Base-by-base conservation (phyloP, 2,329 filamentous ascomycete genomes). In the Xylariales sp. region DNA sequence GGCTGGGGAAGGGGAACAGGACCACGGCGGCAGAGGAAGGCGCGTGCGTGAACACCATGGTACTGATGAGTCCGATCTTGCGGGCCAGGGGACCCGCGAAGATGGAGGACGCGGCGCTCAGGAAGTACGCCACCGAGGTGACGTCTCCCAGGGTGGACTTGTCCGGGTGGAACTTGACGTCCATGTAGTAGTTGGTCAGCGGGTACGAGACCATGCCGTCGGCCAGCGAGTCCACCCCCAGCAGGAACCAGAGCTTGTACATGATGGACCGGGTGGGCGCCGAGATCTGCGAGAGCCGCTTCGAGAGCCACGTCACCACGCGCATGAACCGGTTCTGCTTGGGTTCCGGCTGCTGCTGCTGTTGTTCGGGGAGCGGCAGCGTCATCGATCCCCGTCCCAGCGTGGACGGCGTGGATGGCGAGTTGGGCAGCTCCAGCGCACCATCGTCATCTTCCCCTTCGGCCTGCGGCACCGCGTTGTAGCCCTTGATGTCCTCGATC, bases 171-270 rank as follows among this genome's bases (percentile, higher is more conserved):
- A 80, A 81, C 41, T 76, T 79, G 31, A 58, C 51, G 44, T 78
- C 72, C 37, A 80, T 61, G 56, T 72, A 81, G 52, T 80, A 81
- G 10, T 69, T 75, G 0, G 76, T 81, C 20, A 79, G 48, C 2
- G 74, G 67, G 47, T 75, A 72, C 4, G 65, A 67, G n/a, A 73
- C 70, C 76, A 84, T 83, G 17, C 80, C 79, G 47, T 83, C 79
- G 12, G 80, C 77, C 8, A 83, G 63, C 3, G 77, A 79, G 57
- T 85, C 81, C 17, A 84, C 63, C 16, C 73, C 70, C 8, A 85
- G 66, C 6, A 85, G 67, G 41, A 81, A 72, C 77, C 80, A 84
- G 4, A 85, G 62, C 35, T 76, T 76, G 55, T 74, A 76, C 71
- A 84, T 81, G 50, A 78, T 67, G 2, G 63, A 66, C 11, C 72